phyloP scores from a whole-genome alignment of 2,329 filamentous ascomycete species.

The Helminthosporium solani region DNA sequence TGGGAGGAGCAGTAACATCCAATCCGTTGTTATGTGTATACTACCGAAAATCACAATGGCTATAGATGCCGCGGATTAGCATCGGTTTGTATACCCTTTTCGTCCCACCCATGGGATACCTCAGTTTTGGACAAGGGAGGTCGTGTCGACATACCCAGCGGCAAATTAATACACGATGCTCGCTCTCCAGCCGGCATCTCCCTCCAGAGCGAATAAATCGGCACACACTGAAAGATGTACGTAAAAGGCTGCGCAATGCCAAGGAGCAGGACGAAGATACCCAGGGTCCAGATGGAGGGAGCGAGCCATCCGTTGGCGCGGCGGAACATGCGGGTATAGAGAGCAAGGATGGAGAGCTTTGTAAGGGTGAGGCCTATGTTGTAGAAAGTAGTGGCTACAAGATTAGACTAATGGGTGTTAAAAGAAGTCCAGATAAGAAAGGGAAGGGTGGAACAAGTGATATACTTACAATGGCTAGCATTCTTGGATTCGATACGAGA shows the following conservation, averaged over 20 bases:
- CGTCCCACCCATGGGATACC: too few species aligned
- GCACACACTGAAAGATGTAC: slow-evolving; percentile 15
- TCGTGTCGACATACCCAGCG: neutral
- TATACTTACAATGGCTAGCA: slow-evolving; percentile 10
- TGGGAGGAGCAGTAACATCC: slow-evolving; percentile 12
- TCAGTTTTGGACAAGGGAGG: too few species aligned
- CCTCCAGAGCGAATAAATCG: slow-evolving; percentile 7
- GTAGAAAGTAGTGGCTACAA: slow-evolving; percentile 11
- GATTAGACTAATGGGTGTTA: slow-evolving; percentile 7
- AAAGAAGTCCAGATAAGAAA: too few species aligned
- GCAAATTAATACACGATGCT: neutral
- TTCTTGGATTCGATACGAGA: slow-evolving; percentile 2
- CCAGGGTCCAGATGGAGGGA: slow-evolving; percentile 7
- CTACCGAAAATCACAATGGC: slow-evolving; percentile 12
- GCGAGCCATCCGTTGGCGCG: slow-evolving; percentile 10
- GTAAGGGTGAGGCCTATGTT: slow-evolving; percentile 8
- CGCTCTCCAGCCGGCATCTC: neutral
- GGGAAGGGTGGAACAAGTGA: too few species aligned
- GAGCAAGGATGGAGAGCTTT: slow-evolving; percentile 13
- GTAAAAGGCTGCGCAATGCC: slow-evolving; percentile 10
- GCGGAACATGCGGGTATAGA: slow-evolving; percentile 15
- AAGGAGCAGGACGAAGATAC: slow-evolving; percentile 10
- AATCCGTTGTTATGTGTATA: slow-evolving; percentile 17
- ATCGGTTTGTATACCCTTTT: too few species aligned
- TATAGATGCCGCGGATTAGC: too few species aligned